Conservation (phyloP, 75 land plant species). For the Pseudotsuga menziesii region DNA sequence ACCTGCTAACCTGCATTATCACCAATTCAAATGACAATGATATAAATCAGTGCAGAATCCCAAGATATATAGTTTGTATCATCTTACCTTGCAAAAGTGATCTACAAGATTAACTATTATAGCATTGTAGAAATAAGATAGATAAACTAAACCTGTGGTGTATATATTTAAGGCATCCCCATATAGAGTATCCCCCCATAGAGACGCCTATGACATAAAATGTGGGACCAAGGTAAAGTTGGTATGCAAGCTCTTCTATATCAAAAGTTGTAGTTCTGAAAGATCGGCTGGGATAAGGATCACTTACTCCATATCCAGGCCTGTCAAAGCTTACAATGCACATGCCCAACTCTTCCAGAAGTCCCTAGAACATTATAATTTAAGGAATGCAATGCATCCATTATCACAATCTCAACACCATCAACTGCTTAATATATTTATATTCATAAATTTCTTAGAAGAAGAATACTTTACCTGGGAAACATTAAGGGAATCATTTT, state of each 20-base stretch:
- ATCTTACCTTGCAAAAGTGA: too few species aligned
- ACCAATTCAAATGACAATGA: background rate
- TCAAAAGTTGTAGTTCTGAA: conserved; percentile 43
- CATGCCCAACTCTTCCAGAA: conserved; percentile 35
- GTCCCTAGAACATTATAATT: conserved; percentile 18
- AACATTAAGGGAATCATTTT: conserved; percentile 21
- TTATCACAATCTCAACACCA: too few species aligned
- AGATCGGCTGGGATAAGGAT: conserved; percentile 44
- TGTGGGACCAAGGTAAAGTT: conserved; percentile 41
- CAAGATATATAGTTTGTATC: too few species aligned
- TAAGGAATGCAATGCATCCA: too few species aligned
- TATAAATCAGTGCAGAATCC: too few species aligned
- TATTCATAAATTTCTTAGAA: background rate
- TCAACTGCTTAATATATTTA: too few species aligned
- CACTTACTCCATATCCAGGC: conserved; percentile 74
- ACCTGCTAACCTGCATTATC: conserved; percentile 60
- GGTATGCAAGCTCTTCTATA: conserved; percentile 52
- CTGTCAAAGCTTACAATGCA: conserved; percentile 44
- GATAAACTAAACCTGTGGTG: conserved; percentile 37
- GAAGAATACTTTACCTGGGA: conserved; percentile 26
- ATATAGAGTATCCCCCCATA: conserved; percentile 31
- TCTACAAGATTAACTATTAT: too few species aligned
- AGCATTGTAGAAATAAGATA: too few species aligned
- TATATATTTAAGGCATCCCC: conserved; percentile 57
- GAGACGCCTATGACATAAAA: conserved; percentile 53